These are phyloP conservation scores for Cylindrodendrum hubeiense DNA, from an alignment of 2,329 filamentous ascomycete genomes.

Conservation along the genomic window DNA sequence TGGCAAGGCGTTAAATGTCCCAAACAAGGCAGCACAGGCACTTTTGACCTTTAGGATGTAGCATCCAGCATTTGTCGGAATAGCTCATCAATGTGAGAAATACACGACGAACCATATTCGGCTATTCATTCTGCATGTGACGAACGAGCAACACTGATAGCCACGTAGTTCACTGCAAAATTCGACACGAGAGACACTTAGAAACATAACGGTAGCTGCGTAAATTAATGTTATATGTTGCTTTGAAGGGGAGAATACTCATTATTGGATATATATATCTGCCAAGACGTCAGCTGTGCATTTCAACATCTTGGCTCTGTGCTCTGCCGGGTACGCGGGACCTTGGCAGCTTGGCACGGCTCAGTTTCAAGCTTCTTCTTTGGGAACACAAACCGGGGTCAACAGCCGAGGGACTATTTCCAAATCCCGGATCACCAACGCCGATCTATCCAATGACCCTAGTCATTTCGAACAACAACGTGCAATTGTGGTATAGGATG, in stretches of 20 bases:
- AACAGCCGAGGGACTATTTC: neutral
- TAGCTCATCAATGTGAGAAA: neutral
- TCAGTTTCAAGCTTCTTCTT: neutral
- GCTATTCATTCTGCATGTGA: neutral
- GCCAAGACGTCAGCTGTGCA: neutral
- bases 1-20: neutral
- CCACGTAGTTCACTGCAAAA: neutral
- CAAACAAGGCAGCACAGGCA: slow-evolving; percentile 4
- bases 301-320: neutral
- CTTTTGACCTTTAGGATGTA: slow-evolving; percentile 6
- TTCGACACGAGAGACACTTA: neutral
- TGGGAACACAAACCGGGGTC: neutral
- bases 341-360: neutral
- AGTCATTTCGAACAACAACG: neutral
- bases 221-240: too few relatives aligned
- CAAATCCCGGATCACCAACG: neutral
- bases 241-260: too few relatives aligned
- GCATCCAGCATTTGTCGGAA: neutral
- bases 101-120: neutral
- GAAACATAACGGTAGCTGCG: too few relatives aligned
- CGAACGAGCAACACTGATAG: neutral
- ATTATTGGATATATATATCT: neutral
- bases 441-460: slow-evolving; percentile 17
- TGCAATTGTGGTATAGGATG: neutral
- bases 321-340: neutral